Evolutionary conservation across 805 yeast genomes (phyloP).

Genomic region (Ogataea minuta): DNA sequence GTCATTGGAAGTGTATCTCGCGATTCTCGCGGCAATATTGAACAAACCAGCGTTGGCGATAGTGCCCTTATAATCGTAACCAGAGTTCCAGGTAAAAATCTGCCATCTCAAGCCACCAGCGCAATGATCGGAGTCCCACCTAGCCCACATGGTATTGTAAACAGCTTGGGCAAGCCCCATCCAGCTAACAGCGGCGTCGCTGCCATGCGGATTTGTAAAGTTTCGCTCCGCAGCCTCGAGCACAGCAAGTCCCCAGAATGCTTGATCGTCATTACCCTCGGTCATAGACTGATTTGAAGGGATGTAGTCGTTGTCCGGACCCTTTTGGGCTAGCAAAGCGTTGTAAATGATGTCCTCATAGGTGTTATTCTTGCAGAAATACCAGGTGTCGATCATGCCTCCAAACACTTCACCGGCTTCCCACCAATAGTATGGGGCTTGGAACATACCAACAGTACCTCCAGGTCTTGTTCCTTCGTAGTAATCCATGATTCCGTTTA

Average conservation of each 20-base stretch:
- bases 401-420: constrained; percentile 83
- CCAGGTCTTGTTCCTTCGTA: constrained; percentile 67
- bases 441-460: constrained; percentile 70
- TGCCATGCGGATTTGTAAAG: constrained; percentile 67
- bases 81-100: constrained; percentile 83
- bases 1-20: constrained; percentile 71
- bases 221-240: constrained; percentile 84
- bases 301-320: constrained; percentile 62
- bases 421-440: constrained; percentile 86
- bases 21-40: constrained; percentile 78
- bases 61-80: constrained; percentile 84
- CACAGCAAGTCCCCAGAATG: constrained; percentile 86
- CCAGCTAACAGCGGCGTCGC: constrained; percentile 44
- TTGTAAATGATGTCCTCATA: constrained; percentile 54
- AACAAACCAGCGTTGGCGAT: constrained; percentile 83
- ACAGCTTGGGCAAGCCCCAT: constrained; percentile 78
- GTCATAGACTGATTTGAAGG: constrained; percentile 80
- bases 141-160: constrained; percentile 74
- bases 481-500: constrained; percentile 76
- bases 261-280: constrained; percentile 94
- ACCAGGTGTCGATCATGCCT: constrained; percentile 69
- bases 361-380: constrained; percentile 64
- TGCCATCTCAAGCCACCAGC: constrained; percentile 91
- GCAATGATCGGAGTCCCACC: constrained; percentile 70
- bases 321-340: constrained; percentile 66